Evolutionary conservation across 148 eudicot species (phyloP), one percentile per base, ranked within the genome.

Genomic region (Dianthus caryophyllus): DNA sequence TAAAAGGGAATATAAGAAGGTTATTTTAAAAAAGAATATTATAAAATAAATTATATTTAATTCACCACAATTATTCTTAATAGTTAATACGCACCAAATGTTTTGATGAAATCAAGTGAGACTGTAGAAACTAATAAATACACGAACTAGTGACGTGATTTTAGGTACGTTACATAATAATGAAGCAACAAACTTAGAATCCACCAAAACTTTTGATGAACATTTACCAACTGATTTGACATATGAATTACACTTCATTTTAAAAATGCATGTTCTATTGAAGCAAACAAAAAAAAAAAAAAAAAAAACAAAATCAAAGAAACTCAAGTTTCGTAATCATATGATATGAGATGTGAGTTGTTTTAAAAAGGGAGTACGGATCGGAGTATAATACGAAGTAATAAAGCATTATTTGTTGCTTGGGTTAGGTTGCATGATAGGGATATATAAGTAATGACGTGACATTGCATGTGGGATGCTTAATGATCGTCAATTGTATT

Each of bases 341-440:
- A 52, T 21, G 29, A 52, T 15, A 21, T 21, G 15, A 24, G 17
- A 60, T 67, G n/a, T n/a, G n/a, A n/a, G n/a, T n/a, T n/a, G n/a
- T n/a, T n/a, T n/a, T n/a, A n/a, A n/a, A n/a, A n/a, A n/a, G n/a
- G n/a, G n/a, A n/a, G n/a, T n/a, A n/a, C n/a, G n/a, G n/a, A n/a
- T n/a, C n/a, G n/a, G n/a, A n/a, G n/a, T n/a, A n/a, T n/a, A n/a
- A n/a, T n/a, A n/a, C n/a, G n/a, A n/a, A n/a, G n/a, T n/a, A n/a
- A n/a, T n/a, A n/a, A 58, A 60, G 59, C 47, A 51, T 9, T 59
- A 47, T 66, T 67, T 67, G 67, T 73, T 73, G 47, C 67, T 52
- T 33, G 55, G 64, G 83, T 69, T 64, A 69, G 74, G 64, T 75
- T 73, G 74, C 50, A 61, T 75, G 78, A 78, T 72, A 60, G 71